These are phyloP conservation scores for Colletotrichum liriopes DNA, from an alignment of 2,329 filamentous ascomycete genomes.

Conservation along the genomic window DNA sequence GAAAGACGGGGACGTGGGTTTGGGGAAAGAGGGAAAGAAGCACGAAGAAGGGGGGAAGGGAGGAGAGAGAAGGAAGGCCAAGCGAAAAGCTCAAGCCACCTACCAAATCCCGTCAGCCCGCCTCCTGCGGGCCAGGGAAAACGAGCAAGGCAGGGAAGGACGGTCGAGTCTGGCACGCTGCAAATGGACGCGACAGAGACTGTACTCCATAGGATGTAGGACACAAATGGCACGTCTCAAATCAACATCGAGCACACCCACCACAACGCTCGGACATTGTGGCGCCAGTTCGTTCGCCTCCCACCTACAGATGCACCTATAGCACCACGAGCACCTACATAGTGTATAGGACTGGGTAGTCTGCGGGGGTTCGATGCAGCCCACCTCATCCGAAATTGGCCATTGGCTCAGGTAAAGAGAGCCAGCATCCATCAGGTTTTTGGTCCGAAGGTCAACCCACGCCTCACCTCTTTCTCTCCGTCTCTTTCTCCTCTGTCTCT, in stretches of 20 bases:
- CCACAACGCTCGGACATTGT: not conserved
- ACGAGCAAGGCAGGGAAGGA: slow-evolving; percentile 3
- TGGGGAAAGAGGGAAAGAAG: slow-evolving; percentile 21
- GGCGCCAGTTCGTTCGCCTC: not conserved
- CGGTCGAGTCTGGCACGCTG: not conserved
- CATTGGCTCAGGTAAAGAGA: slow-evolving; percentile 24
- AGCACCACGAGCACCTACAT: too few species aligned
- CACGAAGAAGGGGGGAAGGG: slow-evolving; percentile 6
- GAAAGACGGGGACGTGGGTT: slow-evolving; percentile 38
- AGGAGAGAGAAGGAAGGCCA: not conserved
- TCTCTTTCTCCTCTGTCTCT: not conserved
- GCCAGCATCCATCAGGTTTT: slow-evolving; percentile 33
- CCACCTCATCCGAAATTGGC: not conserved
- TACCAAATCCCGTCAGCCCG: not conserved
- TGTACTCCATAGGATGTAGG: not conserved
- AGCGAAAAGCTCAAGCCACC: slow-evolving; percentile 18
- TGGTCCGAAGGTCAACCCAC: slow-evolving; percentile 8
- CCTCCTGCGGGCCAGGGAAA: not conserved
- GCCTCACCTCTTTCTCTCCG: not conserved
- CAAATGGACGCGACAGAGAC: not conserved
- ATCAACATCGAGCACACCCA: slow-evolving; percentile 12
- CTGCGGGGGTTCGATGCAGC: slow-evolving; percentile 33
- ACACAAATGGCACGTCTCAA: not conserved
- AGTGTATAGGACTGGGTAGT: not conserved
- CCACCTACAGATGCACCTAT: slow-evolving; percentile 9